These are phyloP conservation scores for Boletus subparvulus DNA, from an alignment of 768 basidiomycete genomes.

Conservation along the genomic window DNA sequence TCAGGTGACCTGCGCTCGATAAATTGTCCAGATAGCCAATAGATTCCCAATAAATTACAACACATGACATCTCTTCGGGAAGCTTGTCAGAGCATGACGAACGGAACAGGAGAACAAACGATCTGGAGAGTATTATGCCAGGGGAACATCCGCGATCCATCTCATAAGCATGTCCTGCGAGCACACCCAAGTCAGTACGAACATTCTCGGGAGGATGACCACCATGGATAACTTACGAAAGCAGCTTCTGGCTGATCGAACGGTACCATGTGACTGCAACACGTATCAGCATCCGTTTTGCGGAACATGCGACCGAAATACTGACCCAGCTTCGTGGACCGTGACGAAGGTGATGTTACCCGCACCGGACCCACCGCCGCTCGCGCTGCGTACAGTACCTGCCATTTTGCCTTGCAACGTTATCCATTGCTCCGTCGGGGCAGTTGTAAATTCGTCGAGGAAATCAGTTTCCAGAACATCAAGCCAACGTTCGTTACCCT, in stretches of 20 bases:
- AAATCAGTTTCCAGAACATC: conserved; percentile 60
- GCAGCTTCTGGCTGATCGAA: conserved; percentile 88
- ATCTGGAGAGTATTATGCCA: conserved; percentile 23
- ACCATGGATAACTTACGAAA: conserved; percentile 46
- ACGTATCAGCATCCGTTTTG: neutral
- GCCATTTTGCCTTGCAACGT: conserved; percentile 51
- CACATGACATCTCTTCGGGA: neutral
- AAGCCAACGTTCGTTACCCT: conserved; percentile 82
- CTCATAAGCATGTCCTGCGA: conserved; percentile 57
- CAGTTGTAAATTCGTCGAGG: conserved; percentile 55
- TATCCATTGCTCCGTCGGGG: conserved; percentile 55
- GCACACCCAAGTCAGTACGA: neutral
- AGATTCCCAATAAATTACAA: neutral
- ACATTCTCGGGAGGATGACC: neutral
- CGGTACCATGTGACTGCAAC: conserved; percentile 80
- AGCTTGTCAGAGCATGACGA: neutral
- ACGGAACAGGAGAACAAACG: neutral
- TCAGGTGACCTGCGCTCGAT: too few relatives aligned
- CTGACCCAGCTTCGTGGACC: conserved; percentile 79
- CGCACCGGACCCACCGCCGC: conserved; percentile 58
- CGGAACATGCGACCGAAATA: neutral
- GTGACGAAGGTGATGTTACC: conserved; percentile 86
- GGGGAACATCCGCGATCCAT: conserved; percentile 57
- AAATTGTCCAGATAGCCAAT: neutral
- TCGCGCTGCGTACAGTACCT: conserved; percentile 72